Evolutionary conservation across 2,329 filamentous ascomycete species (phyloP), one percentile per base, ranked within the genome.

Genomic region (Cytospora paraplurivora): DNA sequence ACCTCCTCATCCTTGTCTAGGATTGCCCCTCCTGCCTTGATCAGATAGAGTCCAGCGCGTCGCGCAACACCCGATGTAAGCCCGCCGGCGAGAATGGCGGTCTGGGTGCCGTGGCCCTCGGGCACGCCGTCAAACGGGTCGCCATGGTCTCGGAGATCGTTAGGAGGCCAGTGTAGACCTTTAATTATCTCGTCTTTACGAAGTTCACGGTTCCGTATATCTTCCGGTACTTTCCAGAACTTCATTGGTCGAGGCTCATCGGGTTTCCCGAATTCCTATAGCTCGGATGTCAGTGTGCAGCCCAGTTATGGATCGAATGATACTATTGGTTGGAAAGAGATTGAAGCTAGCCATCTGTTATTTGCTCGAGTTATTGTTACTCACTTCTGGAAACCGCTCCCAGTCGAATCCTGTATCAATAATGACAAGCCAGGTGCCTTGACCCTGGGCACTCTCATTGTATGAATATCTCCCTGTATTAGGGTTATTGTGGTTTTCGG

Each of bases 41-140:
- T 64, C 11, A 64, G 52, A 21, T 64, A 64, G 8, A 64, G 5
- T 1, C 62, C 62, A 1, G 62, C 62, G 10, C 19, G 17, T 3
- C 52, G 57, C 4, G 62, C 62, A 3, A 56, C 56, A 4, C 62
- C 62, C 1, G 44, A 61, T 2, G 17, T 17, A 17, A 56, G 13
- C 1, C 57, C 62, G 8, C 38, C 62, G 1, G 62, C 56, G 4
- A 64, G 1, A 1, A 64, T 64, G 1, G 62, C 57, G 11, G 44
- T 51, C 56, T 61, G 56, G 5, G 52, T 64, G 8, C 62, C 62
- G 13, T 64, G 57, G 15, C 62, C 62, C 62, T 59, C 57, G 12
- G 62, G 62, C 0, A 51, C 57, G 4, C 62, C 62, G 4, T 59
- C 57, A 15, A 56, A 59, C 0, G 62, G 62, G 3, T 61, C 27